These are phyloP conservation scores for Lyophyllum atratum DNA, from an alignment of 768 basidiomycete genomes.

Conservation along the genomic window DNA sequence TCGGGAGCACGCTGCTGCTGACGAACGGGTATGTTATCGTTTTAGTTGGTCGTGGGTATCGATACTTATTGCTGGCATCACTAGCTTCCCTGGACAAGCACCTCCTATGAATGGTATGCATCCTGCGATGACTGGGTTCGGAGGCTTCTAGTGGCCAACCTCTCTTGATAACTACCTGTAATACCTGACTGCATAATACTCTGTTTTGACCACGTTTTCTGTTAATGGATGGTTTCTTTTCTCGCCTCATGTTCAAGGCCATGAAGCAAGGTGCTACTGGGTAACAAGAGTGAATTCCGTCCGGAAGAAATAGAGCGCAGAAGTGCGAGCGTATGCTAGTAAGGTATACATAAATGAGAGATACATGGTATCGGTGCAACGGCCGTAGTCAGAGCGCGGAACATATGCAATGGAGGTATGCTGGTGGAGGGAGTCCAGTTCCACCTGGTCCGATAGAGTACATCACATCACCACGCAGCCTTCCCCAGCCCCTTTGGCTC, in stretches of 20 bases:
- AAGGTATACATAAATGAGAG: conserved; percentile 21
- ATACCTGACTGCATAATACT: conserved; percentile 32
- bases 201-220: conserved; percentile 15
- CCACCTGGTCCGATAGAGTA: background rate
- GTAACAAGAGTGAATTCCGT: background rate
- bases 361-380: conserved; percentile 19
- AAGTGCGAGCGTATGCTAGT: conserved; percentile 2
- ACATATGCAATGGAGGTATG: background rate
- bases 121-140: conserved; percentile 73
- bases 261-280: background rate
- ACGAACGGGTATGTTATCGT: conserved; percentile 67
- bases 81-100: conserved; percentile 63
- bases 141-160: conserved; percentile 29
- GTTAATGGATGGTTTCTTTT: conserved; percentile 27
- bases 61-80: background rate
- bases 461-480: conserved; percentile 64
- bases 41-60: background rate
- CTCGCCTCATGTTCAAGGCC: background rate
- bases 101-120: conserved; percentile 74
- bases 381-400: background rate
- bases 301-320: background rate
- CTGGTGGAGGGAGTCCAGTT: background rate
- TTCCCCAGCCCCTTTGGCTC: conserved; percentile 63
- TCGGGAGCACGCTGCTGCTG: conserved; percentile 60
- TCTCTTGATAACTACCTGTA: conserved; percentile 21